These are phyloP conservation scores for Papiliotrema flavescens DNA, from an alignment of 1,284 basidiomycete species.

Conservation along the genomic window DNA sequence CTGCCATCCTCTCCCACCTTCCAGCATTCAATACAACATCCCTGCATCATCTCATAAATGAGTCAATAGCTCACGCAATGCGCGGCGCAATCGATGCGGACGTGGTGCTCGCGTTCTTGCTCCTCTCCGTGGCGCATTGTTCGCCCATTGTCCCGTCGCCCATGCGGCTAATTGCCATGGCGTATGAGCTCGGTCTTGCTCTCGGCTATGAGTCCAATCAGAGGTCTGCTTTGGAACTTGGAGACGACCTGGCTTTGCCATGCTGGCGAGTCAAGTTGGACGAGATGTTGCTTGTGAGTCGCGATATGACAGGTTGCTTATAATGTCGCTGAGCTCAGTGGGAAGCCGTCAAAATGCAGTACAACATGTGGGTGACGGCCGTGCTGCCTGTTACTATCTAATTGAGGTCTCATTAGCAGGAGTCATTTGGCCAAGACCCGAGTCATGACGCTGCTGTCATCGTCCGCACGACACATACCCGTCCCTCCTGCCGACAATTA, in stretches of 20 bases:
- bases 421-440: background rate
- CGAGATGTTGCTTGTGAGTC: background rate
- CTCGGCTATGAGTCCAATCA: background rate
- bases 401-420: background rate
- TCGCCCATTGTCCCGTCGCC: background rate
- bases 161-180: background rate
- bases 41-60: background rate
- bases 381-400: background rate
- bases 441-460: background rate
- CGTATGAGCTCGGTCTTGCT: background rate
- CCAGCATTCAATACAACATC: background rate
- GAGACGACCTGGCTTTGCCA: background rate
- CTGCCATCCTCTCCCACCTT: background rate
- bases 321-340: background rate
- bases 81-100: background rate
- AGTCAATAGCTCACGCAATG: constrained; percentile 1
- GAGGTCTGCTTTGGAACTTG: background rate
- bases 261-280: background rate
- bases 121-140: background rate
- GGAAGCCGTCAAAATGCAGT: background rate
- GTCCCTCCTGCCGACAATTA: background rate
- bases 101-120: background rate
- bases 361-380: background rate
- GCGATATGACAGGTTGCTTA: no score
- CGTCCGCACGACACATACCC: background rate